Evolutionary conservation across 2,329 filamentous ascomycete species (phyloP), one percentile per base, ranked within the genome.

Genomic region (Clathrospora elynae): DNA sequence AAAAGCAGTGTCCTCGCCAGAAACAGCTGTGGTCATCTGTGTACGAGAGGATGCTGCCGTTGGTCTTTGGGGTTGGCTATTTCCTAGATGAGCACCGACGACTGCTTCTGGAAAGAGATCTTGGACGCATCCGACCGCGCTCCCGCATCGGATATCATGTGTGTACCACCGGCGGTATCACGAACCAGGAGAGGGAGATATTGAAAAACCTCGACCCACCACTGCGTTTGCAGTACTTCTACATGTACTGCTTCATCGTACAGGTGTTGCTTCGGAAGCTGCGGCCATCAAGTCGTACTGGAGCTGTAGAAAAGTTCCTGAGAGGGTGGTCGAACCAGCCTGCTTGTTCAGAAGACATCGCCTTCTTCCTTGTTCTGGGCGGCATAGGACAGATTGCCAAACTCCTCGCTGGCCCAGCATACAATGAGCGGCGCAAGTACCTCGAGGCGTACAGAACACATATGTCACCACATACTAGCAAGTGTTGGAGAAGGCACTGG

Each of bases 181-280:
- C 53, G 2, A 41, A 37, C 24, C 53, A 62, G 35, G 65, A 68
- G 44, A 40, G 58, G 17, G 52, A 50, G 23, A 67, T 67, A 14
- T 48, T 69, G 42, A 61, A 52, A 42, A 58, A 50, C 19, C 53
- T 68, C 31, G 66, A 69, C 12, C 55, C 55, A 24, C 59, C 59
- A 10, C 37, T 68, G 42, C 60, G 66, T n/a, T 34, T 69, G 38
- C 64, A 67, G 41, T 70, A 62, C 49, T 68, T 62, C 42, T 67
- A 65, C 53, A 68, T 66, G 62, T 69, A 68, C 48, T 64, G 58
- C 56, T 68, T 70, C 47, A 60, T 69, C 13, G 42, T 70, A 30
- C 64, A 67, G 49, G 63, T 67, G 6, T 42, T 69, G 33, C 54
- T 54, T 35, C 53, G 60, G 14, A 67, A 65, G 46, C 45, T 68